phyloP scores from a whole-genome alignment of 192 early-diverging fungal genomes.

The Irineochytrium annulatum region DNA sequence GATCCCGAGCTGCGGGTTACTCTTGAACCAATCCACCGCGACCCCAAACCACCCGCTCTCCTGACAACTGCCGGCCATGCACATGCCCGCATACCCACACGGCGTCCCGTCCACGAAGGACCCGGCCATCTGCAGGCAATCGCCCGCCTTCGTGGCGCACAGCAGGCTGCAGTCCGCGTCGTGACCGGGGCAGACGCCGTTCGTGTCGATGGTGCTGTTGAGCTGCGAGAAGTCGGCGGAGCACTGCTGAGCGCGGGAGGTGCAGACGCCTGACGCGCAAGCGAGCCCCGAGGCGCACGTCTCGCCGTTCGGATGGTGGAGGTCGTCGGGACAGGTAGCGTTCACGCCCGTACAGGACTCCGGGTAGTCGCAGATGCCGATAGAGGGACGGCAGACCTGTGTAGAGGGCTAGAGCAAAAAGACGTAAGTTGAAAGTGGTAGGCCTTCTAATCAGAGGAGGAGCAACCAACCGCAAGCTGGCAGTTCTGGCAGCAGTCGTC shows the following conservation, averaged over 20 bases:
- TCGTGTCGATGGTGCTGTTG: conserved; percentile 17
- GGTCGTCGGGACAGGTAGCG: conserved; percentile 67
- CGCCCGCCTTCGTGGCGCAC: conserved; percentile 21
- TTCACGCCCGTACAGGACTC: conserved; percentile 65
- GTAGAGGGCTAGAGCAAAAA: not conserved
- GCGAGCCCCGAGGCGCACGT: conserved; percentile 43
- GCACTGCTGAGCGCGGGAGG: conserved; percentile 40
- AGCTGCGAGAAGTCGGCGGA: too few species aligned
- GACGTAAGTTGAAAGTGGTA: too few species aligned
- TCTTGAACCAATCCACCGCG: conserved; percentile 30
- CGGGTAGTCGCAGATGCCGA: conserved; percentile 74
- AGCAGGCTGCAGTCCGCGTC: conserved; percentile 29
- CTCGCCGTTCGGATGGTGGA: conserved; percentile 60
- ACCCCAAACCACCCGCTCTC: conserved; percentile 17
- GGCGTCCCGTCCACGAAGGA: conserved; percentile 45
- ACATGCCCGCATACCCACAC: conserved; percentile 40
- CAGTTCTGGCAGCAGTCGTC: conserved; percentile 80
- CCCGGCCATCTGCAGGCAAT: conserved; percentile 32
- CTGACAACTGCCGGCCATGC: conserved; percentile 15
- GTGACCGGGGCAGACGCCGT: conserved; percentile 29
- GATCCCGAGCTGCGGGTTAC: conserved; percentile 29
- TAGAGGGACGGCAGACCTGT: conserved; percentile 64
- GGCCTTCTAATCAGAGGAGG: not conserved
- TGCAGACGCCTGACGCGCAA: conserved; percentile 49
- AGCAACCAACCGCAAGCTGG: conserved; percentile 37